phyloP scores from a whole-genome alignment of 495 filamentous ascomycete genomes.

The Tuber microsphaerosporum region DNA sequence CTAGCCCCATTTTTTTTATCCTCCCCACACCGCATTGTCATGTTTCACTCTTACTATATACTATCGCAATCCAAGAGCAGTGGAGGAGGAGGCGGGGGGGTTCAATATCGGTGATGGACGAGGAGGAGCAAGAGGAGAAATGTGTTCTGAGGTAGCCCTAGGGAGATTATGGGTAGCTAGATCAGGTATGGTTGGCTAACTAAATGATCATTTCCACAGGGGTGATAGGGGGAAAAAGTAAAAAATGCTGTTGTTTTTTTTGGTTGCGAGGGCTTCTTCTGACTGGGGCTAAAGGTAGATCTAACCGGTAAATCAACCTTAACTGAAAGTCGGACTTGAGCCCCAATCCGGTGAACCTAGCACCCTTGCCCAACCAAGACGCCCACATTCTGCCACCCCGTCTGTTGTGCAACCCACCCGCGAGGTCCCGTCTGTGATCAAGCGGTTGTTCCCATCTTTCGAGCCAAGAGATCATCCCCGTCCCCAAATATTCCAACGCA shows the following conservation, averaged over 20 bases:
- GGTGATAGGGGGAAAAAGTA: background rate
- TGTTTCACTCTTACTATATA: background rate
- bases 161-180: background rate
- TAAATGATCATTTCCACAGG: background rate
- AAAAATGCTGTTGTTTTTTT: background rate
- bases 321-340: background rate
- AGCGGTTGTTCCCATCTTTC: background rate
- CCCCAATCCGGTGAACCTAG: background rate
- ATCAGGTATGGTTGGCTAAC: background rate
- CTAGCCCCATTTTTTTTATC: background rate
- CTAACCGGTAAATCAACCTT: conserved; percentile 3
- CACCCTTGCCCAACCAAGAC: background rate
- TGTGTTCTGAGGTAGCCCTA: background rate
- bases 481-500: background rate
- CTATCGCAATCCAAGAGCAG: background rate
- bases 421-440: background rate
- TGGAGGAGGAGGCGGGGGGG: background rate
- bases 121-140: too few relatives aligned
- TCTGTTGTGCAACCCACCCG: background rate
- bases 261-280: background rate
- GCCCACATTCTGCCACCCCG: background rate
- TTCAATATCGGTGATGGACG: background rate
- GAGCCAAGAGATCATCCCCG: background rate
- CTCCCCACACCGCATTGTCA: background rate
- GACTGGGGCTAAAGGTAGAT: background rate